These are phyloP conservation scores for Suhomyces wounanorum DNA, from an alignment of 1,139 yeast genomes.

Conservation along the genomic window DNA sequence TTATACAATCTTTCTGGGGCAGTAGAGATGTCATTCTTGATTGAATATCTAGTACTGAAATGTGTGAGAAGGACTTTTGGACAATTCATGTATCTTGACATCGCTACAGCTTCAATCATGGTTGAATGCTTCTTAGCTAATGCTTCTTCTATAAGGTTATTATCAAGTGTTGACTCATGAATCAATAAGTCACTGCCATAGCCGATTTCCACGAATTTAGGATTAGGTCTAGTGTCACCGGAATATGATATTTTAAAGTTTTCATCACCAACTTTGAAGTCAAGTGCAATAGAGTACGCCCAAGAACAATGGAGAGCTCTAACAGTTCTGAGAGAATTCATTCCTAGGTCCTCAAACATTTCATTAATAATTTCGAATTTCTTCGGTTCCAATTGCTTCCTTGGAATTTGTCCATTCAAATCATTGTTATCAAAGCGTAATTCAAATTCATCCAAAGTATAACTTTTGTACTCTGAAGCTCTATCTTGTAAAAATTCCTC, in stretches of 20 bases:
- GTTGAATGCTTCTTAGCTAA: slow-evolving; percentile 85
- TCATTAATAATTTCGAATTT: slow-evolving; percentile 19
- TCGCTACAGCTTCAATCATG: slow-evolving; percentile 77
- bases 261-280: slow-evolving; percentile 35
- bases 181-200: slow-evolving; percentile 70
- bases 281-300: slow-evolving; percentile 73
- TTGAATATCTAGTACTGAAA: slow-evolving; percentile 88
- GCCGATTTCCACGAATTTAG: slow-evolving; percentile 63
- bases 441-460: slow-evolving; percentile 37
- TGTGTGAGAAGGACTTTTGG: slow-evolving; percentile 78
- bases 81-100: slow-evolving; percentile 73
- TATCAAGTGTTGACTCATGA: slow-evolving; percentile 92
- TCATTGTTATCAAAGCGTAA: slow-evolving; percentile 27
- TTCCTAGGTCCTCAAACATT: slow-evolving; percentile 30
- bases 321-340: slow-evolving; percentile 53
- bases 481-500: slow-evolving; percentile 54
- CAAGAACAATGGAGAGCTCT: slow-evolving; percentile 84
- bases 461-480: slow-evolving; percentile 30
- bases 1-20: slow-evolving; percentile 25
- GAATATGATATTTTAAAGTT: slow-evolving; percentile 79
- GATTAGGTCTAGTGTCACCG: slow-evolving; percentile 91
- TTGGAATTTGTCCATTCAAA: slow-evolving; percentile 21
- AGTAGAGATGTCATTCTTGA: slow-evolving; percentile 50
- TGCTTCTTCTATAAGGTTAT: slow-evolving; percentile 80
- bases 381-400: slow-evolving; percentile 22